Percentiles rank a stretch among this genome's conserved stretches.
phyloP scores from a whole-genome alignment of 108 stramenopile genomes.

The Nitzschia sp. region DNA sequence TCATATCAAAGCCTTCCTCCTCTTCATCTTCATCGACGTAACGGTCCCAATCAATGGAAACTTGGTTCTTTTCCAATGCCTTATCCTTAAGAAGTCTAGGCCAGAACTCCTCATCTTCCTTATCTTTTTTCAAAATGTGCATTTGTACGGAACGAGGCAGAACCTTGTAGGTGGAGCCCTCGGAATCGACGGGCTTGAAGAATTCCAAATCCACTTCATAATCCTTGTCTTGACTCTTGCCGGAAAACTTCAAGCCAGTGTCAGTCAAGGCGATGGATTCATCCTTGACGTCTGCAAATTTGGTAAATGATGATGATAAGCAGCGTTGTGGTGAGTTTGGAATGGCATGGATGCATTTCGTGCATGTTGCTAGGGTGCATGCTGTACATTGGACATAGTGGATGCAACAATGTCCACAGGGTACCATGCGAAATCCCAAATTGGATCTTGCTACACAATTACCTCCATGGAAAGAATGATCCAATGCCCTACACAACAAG shows the following conservation, averaged over 20 bases:
- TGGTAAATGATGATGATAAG: too few relatives aligned
- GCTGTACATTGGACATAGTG: too few relatives aligned
- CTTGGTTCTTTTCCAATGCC: conserved; percentile 90
- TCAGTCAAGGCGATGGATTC: conserved; percentile 85
- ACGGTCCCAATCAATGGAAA: conserved; percentile 94
- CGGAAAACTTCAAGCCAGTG: conserved; percentile 77
- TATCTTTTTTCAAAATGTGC: conserved; percentile 84
- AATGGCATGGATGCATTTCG: too few relatives aligned
- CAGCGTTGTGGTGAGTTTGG: too few relatives aligned
- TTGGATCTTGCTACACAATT: too few relatives aligned
- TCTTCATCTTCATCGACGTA: conserved; percentile 96
- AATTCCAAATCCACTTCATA: conserved; percentile 89
- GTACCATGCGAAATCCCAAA: too few relatives aligned
- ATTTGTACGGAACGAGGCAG: conserved; percentile 89
- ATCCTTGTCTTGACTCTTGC: conserved; percentile 68
- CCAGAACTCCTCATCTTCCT: conserved; percentile 84
- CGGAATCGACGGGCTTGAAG: conserved; percentile 80
- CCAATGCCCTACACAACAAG: too few relatives aligned
- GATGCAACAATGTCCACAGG: too few relatives aligned
- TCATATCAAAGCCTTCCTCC: conserved; percentile 72
- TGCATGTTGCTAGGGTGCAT: too few relatives aligned
- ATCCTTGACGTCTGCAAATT: conserved; percentile 82
- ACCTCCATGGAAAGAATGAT: not conserved
- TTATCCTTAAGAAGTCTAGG: conserved; percentile 89
- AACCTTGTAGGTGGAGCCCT: conserved; percentile 90